Base-by-base conservation (phyloP, 2,329 filamentous ascomycete species). In the Trichoderma sp. region DNA sequence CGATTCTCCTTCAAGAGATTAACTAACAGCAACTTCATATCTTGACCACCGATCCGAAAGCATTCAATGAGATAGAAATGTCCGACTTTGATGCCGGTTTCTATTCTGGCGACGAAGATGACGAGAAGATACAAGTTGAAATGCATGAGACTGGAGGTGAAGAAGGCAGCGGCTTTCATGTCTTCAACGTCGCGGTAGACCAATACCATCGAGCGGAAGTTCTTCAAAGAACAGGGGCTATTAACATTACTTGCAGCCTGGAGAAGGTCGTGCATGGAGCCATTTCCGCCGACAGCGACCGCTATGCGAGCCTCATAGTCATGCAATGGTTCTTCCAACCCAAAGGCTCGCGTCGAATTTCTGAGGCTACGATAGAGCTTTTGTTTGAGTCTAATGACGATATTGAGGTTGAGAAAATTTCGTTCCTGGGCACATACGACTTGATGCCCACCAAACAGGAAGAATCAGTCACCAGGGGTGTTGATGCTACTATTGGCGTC, bases 121-220 rank as follows among this genome's bases (percentile, higher is more conserved):
- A 33, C 6, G 31, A 10, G 8, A 33, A 33, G 31, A 33, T 33
- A 33, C 8, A 6, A 8, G 16, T 40, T 19, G 37, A 40, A 16
- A 40, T 40, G 37, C 6, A 40, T 7, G 61, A 70, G 55, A 43
- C 37, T 47, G 68, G 62, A 16, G 60, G 60, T 7, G 60, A 64
- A 37, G 65, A 73, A 35, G 63, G 68, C 3, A 70, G 61, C 33
- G 67, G 60, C 4, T 73, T 73, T 24, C 71, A 60, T 24, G 60
- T 66, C 14, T 65, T 68, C 24, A 72, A 72, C 33, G n/a, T 64
- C 49, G 56, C 72, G 3, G 8, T 21, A 19, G 49, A 68, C 6
- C 72, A 62, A 4, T 72, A 72, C n/a, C 69, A 70, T 31, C 69
- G 69, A 31, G 59, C 65, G 4, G 65, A 70, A 29, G 65, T 70